phyloP scores from a whole-genome alignment of 225 moss, liverwort and hornwort species.

The Asterella californica region DNA sequence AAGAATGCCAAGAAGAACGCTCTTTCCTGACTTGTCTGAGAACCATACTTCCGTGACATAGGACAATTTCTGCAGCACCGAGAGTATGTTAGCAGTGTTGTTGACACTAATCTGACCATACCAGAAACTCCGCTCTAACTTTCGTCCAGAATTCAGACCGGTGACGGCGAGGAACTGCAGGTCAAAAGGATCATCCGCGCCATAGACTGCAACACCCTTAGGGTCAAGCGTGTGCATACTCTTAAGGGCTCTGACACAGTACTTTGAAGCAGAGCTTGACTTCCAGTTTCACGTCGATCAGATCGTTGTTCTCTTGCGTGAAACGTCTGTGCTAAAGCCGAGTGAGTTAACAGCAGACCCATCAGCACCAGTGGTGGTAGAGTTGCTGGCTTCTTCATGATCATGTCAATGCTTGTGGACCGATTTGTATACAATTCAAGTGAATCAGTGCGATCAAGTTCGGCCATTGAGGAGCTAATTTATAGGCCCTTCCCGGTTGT shows the following conservation, averaged over 20 bases:
- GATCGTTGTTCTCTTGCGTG: background rate
- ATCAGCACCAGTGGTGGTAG: background rate
- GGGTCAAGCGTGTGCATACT: conserved; percentile 13
- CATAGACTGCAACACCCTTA: conserved; percentile 9
- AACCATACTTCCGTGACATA: conserved; percentile 6
- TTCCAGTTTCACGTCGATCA: background rate
- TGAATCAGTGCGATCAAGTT: background rate
- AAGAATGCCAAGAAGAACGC: conserved; percentile 13
- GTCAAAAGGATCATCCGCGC: background rate
- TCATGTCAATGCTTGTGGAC: background rate
- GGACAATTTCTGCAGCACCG: background rate
- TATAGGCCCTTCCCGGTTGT: background rate
- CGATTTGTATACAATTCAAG: background rate
- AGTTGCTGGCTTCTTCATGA: background rate
- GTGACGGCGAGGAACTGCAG: background rate
- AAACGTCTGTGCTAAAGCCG: conserved; percentile 2
- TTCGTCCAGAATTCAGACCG: background rate
- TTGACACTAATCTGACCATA: conserved; percentile 1
- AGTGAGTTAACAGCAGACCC: background rate
- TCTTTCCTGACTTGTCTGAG: conserved; percentile 15
- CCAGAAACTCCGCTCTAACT: conserved; percentile 9
- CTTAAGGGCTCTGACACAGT: conserved; percentile 1
- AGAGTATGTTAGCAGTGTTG: conserved; percentile 21
- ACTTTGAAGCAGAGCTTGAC: background rate
- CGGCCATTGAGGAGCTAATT: background rate